Percentiles rank a stretch among this genome's conserved stretches.
phyloP scores from a whole-genome alignment of 257 asterid species.

The Misopates orontium region DNA sequence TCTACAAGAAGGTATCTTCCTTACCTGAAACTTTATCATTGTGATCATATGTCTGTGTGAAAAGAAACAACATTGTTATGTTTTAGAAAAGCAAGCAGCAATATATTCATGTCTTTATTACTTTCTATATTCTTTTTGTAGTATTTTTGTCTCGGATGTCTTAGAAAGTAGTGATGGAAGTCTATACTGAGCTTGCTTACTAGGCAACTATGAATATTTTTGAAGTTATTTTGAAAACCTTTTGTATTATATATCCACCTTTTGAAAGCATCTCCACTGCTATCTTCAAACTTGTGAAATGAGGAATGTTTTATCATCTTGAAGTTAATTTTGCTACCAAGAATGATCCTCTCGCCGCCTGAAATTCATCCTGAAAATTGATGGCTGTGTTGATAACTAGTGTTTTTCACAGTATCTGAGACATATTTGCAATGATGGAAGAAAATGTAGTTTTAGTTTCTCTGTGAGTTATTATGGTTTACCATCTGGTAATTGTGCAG shows the following conservation, averaged over 20 bases:
- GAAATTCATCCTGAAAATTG: background rate
- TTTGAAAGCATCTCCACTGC: background rate
- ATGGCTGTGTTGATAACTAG: too few species aligned
- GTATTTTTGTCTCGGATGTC: too few species aligned
- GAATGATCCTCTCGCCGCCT: background rate
- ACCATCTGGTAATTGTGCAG: background rate
- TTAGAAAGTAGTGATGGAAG: background rate
- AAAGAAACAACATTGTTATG: background rate
- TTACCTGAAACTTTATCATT: background rate
- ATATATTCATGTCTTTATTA: background rate
- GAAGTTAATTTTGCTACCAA: background rate
- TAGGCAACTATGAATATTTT: background rate
- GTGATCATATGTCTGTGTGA: background rate
- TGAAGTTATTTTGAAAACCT: background rate
- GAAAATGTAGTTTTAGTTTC: background rate
- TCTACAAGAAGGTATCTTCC: constrained; percentile 69
- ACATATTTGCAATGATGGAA: background rate
- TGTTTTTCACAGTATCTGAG: background rate
- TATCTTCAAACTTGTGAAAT: too few species aligned
- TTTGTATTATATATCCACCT: constrained; percentile 10
- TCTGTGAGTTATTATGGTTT: background rate
- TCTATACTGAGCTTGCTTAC: background rate
- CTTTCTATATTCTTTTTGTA: background rate
- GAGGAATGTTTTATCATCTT: too few species aligned
- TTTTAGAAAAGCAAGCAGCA: too few species aligned